Percentiles rank a stretch among this genome's conserved stretches.
Conservation (phyloP, 2,329 filamentous ascomycete species). For the Thielaviopsis euricoi region DNA sequence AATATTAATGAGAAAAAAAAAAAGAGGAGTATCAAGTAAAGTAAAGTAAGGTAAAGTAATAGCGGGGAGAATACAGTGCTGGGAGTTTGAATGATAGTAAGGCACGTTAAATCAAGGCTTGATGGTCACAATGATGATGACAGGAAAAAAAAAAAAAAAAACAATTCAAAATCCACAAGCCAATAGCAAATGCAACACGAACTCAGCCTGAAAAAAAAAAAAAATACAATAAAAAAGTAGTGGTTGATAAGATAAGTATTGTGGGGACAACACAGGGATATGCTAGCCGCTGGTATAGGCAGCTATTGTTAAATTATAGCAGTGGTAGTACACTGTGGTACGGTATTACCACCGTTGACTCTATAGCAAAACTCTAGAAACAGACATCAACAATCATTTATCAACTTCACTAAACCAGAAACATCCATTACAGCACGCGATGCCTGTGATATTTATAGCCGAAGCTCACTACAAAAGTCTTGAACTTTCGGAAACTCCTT, state of each 20-base stretch:
- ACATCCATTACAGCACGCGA: no score
- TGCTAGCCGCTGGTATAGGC: no score
- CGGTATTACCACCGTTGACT: no score
- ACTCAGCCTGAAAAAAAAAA: neutral
- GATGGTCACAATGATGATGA: no score
- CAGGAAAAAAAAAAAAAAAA: neutral
- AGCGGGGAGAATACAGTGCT: neutral
- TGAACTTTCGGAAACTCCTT: no score
- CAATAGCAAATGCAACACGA: neutral
- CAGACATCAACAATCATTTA: no score
- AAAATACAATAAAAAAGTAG: neutral
- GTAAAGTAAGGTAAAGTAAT: neutral
- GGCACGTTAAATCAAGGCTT: no score
- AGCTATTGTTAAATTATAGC: neutral
- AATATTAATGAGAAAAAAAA: neutral
- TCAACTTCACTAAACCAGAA: no score
- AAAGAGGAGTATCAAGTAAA: neutral
- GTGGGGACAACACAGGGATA: neutral
- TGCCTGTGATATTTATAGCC: no score
- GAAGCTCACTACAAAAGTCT: no score
- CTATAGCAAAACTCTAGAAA: no score
- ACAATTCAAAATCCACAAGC: neutral
- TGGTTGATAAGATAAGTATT: neutral
- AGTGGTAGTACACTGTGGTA: no score
- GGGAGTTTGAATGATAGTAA: neutral